A percentile compares a stretch with the other conserved stretches of the same genome.
Conservation (phyloP, 371 early-diverging fungal species). For the Actinomucor elegans region DNA sequence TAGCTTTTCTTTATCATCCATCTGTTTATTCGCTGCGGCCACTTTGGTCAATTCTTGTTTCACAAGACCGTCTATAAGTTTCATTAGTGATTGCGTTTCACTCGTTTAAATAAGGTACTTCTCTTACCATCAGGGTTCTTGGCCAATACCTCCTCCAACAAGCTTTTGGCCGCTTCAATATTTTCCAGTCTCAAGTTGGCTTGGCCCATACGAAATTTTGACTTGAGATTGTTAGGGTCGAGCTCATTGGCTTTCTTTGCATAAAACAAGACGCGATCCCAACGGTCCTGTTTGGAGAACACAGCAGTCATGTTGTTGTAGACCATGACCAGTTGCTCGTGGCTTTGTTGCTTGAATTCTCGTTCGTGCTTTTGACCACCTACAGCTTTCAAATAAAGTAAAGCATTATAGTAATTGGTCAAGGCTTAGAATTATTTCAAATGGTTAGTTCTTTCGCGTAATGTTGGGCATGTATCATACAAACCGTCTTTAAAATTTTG, state of each 20-base stretch:
- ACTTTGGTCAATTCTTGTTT: slow-evolving; percentile 53
- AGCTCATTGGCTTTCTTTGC: slow-evolving; percentile 34
- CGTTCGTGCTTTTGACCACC: slow-evolving; percentile 29
- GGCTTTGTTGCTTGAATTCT: slow-evolving; percentile 17
- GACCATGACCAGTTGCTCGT: slow-evolving; percentile 40
- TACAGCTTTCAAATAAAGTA: slow-evolving; percentile 40
- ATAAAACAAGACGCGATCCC: slow-evolving; percentile 38
- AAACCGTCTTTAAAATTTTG: slow-evolving; percentile 36
- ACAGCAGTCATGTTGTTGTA: slow-evolving; percentile 51
- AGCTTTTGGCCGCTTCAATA: slow-evolving; percentile 28
- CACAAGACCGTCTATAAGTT: slow-evolving; percentile 28
- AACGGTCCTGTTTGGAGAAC: slow-evolving; percentile 39
- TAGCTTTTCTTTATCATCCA: slow-evolving; percentile 21
- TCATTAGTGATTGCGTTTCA: too few relatives aligned
- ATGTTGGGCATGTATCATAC: background rate
- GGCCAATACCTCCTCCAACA: slow-evolving; percentile 20
- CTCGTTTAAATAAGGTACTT: too few relatives aligned
- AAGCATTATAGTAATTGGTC: slow-evolving; percentile 34
- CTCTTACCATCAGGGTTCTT: slow-evolving; percentile 35
- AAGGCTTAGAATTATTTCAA: slow-evolving; percentile 32
- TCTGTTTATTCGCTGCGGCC: slow-evolving; percentile 18
- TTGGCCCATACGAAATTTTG: slow-evolving; percentile 45
- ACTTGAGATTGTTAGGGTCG: slow-evolving; percentile 33
- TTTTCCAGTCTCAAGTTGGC: slow-evolving; percentile 32
- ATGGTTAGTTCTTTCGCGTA: background rate